Evolutionary conservation across 2,329 filamentous ascomycete genomes (phyloP).

Genomic region (Pseudogymnoascus sp.): DNA sequence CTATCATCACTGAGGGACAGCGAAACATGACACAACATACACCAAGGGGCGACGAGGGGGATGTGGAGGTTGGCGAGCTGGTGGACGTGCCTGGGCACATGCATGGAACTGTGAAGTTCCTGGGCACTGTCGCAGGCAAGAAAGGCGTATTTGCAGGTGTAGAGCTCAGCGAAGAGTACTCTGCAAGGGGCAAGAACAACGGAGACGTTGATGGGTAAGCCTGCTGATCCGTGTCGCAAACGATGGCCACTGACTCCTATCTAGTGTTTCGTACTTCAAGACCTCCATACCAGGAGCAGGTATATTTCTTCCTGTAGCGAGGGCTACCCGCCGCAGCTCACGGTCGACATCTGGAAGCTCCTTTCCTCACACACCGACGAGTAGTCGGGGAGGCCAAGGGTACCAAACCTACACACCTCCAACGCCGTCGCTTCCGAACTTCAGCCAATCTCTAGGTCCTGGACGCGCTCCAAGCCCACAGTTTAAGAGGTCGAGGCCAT

Average conservation of each 20-base stretch:
- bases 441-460: constrained; percentile 81
- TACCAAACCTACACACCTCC: constrained; percentile 55
- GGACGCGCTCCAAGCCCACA: constrained; percentile 59
- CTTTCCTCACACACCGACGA: constrained; percentile 59
- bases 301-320: constrained; percentile 84
- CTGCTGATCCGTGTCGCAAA: constrained; percentile 15
- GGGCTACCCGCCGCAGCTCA: constrained; percentile 61
- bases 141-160: constrained; percentile 88
- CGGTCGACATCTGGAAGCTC: constrained; percentile 42
- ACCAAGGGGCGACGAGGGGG: constrained; percentile 42
- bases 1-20: constrained; percentile 24
- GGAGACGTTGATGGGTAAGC: constrained; percentile 89
- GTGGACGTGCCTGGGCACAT: constrained; percentile 93
- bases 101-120: constrained; percentile 80
- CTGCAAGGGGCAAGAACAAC: constrained; percentile 81
- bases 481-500: constrained; percentile 63
- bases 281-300: constrained; percentile 73
- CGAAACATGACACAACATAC: constrained; percentile 45
- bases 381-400: constrained; percentile 38
- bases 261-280: constrained; percentile 66
- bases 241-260: constrained; percentile 19
- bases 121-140: constrained; percentile 81
- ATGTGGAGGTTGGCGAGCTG: constrained; percentile 66
- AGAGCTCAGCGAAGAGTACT: constrained; percentile 75
- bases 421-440: constrained; percentile 61